Evolutionary conservation across 2,329 filamentous ascomycete genomes (phyloP).

Genomic region (Zasmidium cellare): DNA sequence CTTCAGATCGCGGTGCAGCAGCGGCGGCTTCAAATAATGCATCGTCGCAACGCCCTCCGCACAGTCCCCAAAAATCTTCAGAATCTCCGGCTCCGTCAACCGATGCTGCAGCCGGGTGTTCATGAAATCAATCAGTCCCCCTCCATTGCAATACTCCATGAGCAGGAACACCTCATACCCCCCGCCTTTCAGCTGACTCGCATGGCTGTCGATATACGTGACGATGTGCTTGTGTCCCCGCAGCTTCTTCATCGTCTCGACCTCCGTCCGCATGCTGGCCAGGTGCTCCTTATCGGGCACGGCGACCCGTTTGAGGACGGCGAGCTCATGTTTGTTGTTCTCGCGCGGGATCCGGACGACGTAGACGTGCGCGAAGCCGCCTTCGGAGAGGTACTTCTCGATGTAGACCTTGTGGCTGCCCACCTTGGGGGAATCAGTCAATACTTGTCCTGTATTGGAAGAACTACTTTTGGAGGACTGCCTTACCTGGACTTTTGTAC

Average conservation of each 20-base stretch:
- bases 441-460: not conserved
- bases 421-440: conserved; percentile 55
- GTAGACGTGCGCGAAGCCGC: conserved; percentile 97
- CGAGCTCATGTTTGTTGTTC: conserved; percentile 74
- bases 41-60: conserved; percentile 96
- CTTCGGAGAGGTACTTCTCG: conserved; percentile 96
- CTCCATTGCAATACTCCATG: conserved; percentile 96
- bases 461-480: not conserved
- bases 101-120: conserved; percentile 96
- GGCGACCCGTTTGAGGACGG: conserved; percentile 90
- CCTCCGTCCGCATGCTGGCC: conserved; percentile 95
- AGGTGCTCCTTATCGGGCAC: conserved; percentile 94
- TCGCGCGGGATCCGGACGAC: conserved; percentile 82
- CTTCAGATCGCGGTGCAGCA: conserved; percentile 93
- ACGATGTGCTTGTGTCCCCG: conserved; percentile 96
- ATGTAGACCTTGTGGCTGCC: conserved; percentile 90
- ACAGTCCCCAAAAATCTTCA: conserved; percentile 95
- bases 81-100: conserved; percentile 93
- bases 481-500: conserved; percentile 76
- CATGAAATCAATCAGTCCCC: conserved; percentile 98
- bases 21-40: conserved; percentile 94
- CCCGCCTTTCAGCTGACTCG: conserved; percentile 85
- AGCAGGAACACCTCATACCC: conserved; percentile 97
- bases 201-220: conserved; percentile 97
- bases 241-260: conserved; percentile 99